Evolutionary conservation across 495 filamentous ascomycete species (phyloP), one percentile per base, ranked within the genome.

Genomic region (Penicillium egyptiacum): DNA sequence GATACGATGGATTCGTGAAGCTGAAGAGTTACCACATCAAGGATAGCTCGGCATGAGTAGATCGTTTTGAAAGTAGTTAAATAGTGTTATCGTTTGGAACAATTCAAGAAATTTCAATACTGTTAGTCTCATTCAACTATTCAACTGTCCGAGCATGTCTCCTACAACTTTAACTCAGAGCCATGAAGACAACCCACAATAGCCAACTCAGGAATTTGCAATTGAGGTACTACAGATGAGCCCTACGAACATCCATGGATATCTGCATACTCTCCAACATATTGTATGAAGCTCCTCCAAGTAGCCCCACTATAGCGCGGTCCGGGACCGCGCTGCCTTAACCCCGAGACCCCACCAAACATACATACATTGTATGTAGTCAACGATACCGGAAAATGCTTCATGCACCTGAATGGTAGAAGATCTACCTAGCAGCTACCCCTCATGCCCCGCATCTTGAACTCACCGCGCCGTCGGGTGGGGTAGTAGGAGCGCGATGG

Each of bases 1-100:
- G 90, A 6, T 98, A 92, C 65, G 94, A 96, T 57, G 91, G 94
- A 64, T 98, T 98, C 65, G 86, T 91, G 55, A 96, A 93, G 81
- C 75, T 96, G 64, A 97, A 97, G 85, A 97, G 90, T 76, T 95
- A 87, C 71, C 94, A 98, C 68, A 70, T 98, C 61, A 97, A 96
- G 71, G 84, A 94, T 43, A 54, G 50, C 33, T 65, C 53, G 1
- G 49, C 55, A 20, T 65, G 48, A 55, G 55, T 23, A 20, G 9
- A 14, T 19, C 9, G 11, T 3, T 25, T 17, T 25, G n/a, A 20
- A 33, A 0, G 19, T 43, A 3, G 4, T 23, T 23, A 43, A 5
- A 5, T 43, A 20, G 19, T 22, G 9, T 43, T 10, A 14, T 43
- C 10, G 16, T 30, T 11, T 26, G 4, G 45, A 48, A n/a, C 2